A percentile compares a stretch with the other conserved stretches of the same genome.
These are phyloP conservation scores for Barnettozyma pratensis DNA, from an alignment of 805 yeast genomes.

Conservation along the genomic window DNA sequence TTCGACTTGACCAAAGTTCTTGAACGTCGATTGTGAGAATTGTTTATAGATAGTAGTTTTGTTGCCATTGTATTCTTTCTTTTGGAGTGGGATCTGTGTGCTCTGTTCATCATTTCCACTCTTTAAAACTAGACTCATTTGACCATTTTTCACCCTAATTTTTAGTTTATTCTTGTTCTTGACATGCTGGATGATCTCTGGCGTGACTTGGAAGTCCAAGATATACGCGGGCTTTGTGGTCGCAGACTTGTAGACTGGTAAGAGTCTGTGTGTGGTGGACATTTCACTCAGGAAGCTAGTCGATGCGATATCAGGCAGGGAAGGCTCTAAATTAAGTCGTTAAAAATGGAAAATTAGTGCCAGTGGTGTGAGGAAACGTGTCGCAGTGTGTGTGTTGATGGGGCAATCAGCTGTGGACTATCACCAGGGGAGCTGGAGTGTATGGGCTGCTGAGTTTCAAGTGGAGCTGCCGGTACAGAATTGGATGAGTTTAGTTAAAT, in stretches of 20 bases:
- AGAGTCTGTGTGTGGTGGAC: conserved; percentile 10
- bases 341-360: too few relatives aligned
- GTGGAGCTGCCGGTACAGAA: too few relatives aligned
- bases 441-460: too few relatives aligned
- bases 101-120: neutral
- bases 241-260: conserved; percentile 10
- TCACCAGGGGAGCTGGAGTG: too few relatives aligned
- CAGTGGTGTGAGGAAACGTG: too few relatives aligned
- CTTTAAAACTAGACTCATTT: conserved; percentile 13
- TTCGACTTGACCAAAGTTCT: conserved; percentile 15
- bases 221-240: conserved; percentile 8
- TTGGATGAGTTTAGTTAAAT: too few relatives aligned
- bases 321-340: neutral
- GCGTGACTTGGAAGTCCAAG: conserved; percentile 9
- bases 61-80: conserved; percentile 3
- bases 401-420: too few relatives aligned
- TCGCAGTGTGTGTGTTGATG: too few relatives aligned
- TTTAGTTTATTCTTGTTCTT: conserved; percentile 15
- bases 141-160: conserved; percentile 19
- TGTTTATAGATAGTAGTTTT: conserved; percentile 17
- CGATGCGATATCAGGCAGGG: neutral
- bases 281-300: neutral
- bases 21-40: conserved; percentile 18
- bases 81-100: conserved; percentile 4
- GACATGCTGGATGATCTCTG: neutral